A percentile compares a stretch with the other conserved stretches of the same genome.
Conservation (phyloP, 805 yeast species). For the Candida michaelii region DNA sequence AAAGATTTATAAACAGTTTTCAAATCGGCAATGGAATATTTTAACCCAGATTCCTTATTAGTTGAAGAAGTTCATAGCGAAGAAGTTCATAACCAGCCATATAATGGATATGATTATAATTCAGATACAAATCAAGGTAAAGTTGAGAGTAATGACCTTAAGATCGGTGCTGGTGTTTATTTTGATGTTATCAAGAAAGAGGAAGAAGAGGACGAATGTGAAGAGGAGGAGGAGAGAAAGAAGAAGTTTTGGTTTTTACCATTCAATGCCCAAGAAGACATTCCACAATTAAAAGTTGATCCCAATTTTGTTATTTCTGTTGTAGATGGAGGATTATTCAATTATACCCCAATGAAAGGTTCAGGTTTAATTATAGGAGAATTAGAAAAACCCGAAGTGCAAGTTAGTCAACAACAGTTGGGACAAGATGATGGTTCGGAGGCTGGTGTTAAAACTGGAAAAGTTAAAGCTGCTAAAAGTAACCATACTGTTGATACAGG, state of each 20-base stretch:
- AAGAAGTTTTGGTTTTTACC: conserved; percentile 21
- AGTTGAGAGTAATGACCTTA: conserved; percentile 8
- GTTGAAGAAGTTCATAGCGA: conserved; percentile 5
- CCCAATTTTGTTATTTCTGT: conserved; percentile 14
- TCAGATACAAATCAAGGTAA: not conserved
- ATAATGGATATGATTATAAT: conserved; percentile 7
- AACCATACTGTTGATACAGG: not conserved
- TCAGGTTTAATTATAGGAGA: not conserved
- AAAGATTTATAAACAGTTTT: not conserved
- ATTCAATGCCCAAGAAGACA: conserved; percentile 9
- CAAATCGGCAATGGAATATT: conserved; percentile 3
- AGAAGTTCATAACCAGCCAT: no score
- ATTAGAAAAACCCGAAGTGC: not conserved
- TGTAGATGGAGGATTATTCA: conserved; percentile 6
- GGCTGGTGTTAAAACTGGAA: not conserved
- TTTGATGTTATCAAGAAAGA: conserved; percentile 16
- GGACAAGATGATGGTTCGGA: not conserved
- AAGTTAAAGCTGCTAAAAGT: not conserved
- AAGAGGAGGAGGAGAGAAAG: conserved; percentile 13
- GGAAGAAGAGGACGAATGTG: conserved; percentile 11
- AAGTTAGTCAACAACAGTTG: not conserved
- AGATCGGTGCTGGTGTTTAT: conserved; percentile 21
- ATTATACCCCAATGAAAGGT: not conserved
- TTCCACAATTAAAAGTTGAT: conserved; percentile 5
- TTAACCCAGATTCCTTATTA: conserved; percentile 6